These are phyloP conservation scores for Penicillium daleae DNA, from an alignment of 495 filamentous ascomycete species.

Conservation along the genomic window DNA sequence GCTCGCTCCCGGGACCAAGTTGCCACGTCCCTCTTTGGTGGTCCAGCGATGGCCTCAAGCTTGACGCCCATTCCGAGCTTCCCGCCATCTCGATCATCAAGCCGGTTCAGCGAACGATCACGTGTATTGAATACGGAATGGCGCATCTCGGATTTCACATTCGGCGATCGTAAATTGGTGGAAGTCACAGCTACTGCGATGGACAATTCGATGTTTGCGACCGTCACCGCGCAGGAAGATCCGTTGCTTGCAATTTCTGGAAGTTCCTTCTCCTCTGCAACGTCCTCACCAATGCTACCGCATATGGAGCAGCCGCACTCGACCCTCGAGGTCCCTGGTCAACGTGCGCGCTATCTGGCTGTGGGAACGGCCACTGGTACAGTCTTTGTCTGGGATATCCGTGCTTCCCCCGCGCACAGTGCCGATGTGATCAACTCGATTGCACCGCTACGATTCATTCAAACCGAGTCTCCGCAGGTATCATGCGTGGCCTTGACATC, in stretches of 20 bases:
- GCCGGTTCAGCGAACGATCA: slow-evolving; percentile 18
- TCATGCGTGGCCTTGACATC: slow-evolving; percentile 85
- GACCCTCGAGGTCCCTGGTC: slow-evolving; percentile 70
- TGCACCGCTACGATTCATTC: slow-evolving; percentile 75
- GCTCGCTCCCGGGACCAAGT: not conserved
- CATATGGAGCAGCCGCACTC: slow-evolving; percentile 51
- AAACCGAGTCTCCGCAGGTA: slow-evolving; percentile 89
- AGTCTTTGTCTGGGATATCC: slow-evolving; percentile 84
- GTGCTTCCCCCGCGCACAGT: slow-evolving; percentile 59
- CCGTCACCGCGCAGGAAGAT: slow-evolving; percentile 75
- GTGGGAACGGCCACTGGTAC: slow-evolving; percentile 78
- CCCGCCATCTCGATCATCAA: slow-evolving; percentile 39
- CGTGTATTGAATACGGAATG: slow-evolving; percentile 51
- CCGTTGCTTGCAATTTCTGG: slow-evolving; percentile 62
- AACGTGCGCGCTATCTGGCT: slow-evolving; percentile 79
- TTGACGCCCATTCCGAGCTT: slow-evolving; percentile 15
- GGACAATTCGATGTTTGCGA: slow-evolving; percentile 75
- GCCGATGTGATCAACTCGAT: slow-evolving; percentile 56
- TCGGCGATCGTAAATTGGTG: slow-evolving; percentile 54
- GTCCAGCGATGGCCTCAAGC: slow-evolving; percentile 24
- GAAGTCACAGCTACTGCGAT: slow-evolving; percentile 72
- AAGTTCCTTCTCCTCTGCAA: slow-evolving; percentile 59
- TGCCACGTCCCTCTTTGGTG: slow-evolving; percentile 43
- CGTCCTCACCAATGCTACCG: slow-evolving; percentile 56
- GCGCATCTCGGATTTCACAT: slow-evolving; percentile 60